These are phyloP conservation scores for Pilaira anomala DNA, from an alignment of 192 early-diverging fungal genomes.

Conservation along the genomic window DNA sequence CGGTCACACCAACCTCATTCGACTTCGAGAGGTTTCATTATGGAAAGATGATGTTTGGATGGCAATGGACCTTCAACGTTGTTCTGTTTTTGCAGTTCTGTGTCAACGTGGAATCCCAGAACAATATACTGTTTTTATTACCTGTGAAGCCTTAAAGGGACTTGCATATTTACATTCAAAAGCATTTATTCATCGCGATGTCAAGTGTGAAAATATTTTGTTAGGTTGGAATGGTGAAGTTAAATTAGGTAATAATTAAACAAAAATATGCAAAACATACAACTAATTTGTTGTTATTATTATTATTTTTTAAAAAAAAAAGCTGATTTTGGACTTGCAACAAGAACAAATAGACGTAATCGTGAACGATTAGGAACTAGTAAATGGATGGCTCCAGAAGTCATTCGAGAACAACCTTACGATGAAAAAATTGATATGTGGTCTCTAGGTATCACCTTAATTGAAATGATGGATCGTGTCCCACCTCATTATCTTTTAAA, in stretches of 20 bases:
- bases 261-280: not conserved
- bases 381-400: constrained; percentile 53
- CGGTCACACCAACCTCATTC: constrained; percentile 32
- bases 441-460: constrained; percentile 47
- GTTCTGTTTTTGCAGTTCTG: constrained; percentile 37
- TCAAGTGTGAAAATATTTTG: constrained; percentile 45
- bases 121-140: constrained; percentile 36
- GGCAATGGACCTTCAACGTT: constrained; percentile 37
- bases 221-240: constrained; percentile 39
- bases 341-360: constrained; percentile 29
- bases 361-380: constrained; percentile 35
- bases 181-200: constrained; percentile 48
- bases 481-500: constrained; percentile 42
- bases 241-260: constrained; percentile 38
- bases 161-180: constrained; percentile 38
- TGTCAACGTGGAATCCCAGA: constrained; percentile 41
- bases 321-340: constrained; percentile 42
- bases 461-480: constrained; percentile 47
- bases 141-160: constrained; percentile 36
- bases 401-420: constrained; percentile 41
- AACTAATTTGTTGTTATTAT: no score
- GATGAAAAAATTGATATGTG: constrained; percentile 49
- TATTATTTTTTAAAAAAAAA: constrained; percentile 5
- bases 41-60: constrained; percentile 42
- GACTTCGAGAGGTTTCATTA: constrained; percentile 31